Conservation (phyloP, 805 yeast species). For the Wickerhamiella occidentalis region DNA sequence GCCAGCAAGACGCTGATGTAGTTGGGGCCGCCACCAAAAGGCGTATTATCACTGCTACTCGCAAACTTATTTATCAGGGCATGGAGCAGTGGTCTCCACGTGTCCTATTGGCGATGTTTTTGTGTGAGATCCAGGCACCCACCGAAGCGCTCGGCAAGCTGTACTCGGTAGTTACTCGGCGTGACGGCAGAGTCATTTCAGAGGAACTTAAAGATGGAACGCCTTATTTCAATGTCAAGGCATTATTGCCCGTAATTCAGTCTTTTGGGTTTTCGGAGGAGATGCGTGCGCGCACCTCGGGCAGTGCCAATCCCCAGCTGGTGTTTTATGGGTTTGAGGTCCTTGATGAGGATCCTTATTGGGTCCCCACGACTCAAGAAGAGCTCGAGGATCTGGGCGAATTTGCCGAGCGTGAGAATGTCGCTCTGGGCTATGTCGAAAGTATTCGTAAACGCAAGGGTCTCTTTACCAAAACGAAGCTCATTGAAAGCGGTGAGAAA, state of each 20-base stretch:
- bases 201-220: slow-evolving; percentile 99
- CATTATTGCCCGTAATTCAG: slow-evolving; percentile 82
- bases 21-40: slow-evolving; percentile 38
- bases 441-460: slow-evolving; percentile 77
- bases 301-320: slow-evolving; percentile 94
- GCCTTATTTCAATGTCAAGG: slow-evolving; percentile 80
- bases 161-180: slow-evolving; percentile 80
- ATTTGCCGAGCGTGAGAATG: slow-evolving; percentile 79
- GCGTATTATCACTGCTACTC: slow-evolving; percentile 56
- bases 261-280: slow-evolving; percentile 97
- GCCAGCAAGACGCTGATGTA: slow-evolving; percentile 21
- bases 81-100: slow-evolving; percentile 80
- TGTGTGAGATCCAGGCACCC: slow-evolving; percentile 90
- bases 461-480: slow-evolving; percentile 75
- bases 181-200: slow-evolving; percentile 71
- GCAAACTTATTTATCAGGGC: slow-evolving; percentile 58
- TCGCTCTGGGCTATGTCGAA: slow-evolving; percentile 81
- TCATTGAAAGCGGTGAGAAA: slow-evolving; percentile 72
- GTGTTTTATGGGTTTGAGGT: slow-evolving; percentile 80
- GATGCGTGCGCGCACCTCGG: slow-evolving; percentile 82
- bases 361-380: slow-evolving; percentile 98
- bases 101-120: slow-evolving; percentile 79
- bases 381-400: slow-evolving; percentile 91
- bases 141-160: slow-evolving; percentile 93
- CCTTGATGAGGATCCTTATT: slow-evolving; percentile 87